phyloP scores from a whole-genome alignment of 2,329 filamentous ascomycete species.

The Pseudocercospora cruenta region DNA sequence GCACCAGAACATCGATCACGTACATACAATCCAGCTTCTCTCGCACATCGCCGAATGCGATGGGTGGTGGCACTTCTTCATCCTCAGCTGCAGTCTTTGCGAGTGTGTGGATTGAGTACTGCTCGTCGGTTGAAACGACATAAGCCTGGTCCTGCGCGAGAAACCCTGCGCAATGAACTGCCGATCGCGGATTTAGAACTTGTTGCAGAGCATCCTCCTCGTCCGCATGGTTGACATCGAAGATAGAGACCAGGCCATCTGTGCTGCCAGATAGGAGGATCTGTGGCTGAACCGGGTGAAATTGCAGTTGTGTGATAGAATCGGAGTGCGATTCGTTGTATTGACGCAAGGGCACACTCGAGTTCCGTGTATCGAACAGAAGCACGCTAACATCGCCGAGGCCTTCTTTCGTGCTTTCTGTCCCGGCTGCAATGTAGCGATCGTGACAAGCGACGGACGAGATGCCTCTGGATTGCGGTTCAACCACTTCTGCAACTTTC shows the following conservation, averaged over 20 bases:
- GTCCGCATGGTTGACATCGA: conserved; percentile 69
- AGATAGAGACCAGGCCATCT: conserved; percentile 77
- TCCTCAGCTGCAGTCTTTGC: conserved; percentile 65
- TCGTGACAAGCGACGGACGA: conserved; percentile 67
- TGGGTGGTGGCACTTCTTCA: conserved; percentile 50
- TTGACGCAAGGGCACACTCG: conserved; percentile 41
- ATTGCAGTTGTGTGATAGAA: conserved; percentile 61
- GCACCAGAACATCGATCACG: conserved; percentile 67
- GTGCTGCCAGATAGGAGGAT: conserved; percentile 76
- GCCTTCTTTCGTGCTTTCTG: conserved; percentile 57
- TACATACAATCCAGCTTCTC: conserved; percentile 71
- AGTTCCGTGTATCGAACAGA: conserved; percentile 47
- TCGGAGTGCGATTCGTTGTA: conserved; percentile 57
- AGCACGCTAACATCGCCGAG: conserved; percentile 44
- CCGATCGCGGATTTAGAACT: conserved; percentile 76
- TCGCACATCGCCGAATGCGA: conserved; percentile 72
- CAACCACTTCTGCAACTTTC: conserved; percentile 26
- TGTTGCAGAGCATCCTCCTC: conserved; percentile 79
- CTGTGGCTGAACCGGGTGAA: conserved; percentile 54
- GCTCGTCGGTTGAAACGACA: conserved; percentile 77
- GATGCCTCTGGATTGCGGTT: conserved; percentile 59
- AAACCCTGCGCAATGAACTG: conserved; percentile 75
- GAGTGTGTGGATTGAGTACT: conserved; percentile 72
- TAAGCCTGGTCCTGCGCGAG: conserved; percentile 67
- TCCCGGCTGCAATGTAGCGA: conserved; percentile 70